Evolutionary conservation across 2,329 filamentous ascomycete species (phyloP).

Genomic region (Cadophora gregata): DNA sequence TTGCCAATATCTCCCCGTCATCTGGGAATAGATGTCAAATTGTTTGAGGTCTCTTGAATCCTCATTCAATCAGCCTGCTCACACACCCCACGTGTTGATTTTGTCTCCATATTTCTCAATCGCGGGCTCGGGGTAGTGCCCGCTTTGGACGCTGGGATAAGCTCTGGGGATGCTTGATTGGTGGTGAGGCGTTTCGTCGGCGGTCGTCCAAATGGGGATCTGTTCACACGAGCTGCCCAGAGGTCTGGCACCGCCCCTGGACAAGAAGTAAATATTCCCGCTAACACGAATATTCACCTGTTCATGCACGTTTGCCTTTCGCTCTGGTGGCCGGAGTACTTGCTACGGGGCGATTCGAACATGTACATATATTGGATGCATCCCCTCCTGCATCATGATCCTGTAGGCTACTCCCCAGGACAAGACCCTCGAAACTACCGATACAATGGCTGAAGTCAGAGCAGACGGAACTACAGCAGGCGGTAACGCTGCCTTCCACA

Average conservation of each 20-base stretch:
- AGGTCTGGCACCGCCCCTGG: slow-evolving; percentile 5
- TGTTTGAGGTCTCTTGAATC: background rate
- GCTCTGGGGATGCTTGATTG: background rate
- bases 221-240: slow-evolving; percentile 13
- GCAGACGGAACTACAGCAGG: slow-evolving; percentile 54
- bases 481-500: slow-evolving; percentile 75
- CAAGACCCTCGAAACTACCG: background rate
- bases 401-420: slow-evolving; percentile 5
- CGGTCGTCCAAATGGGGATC: background rate
- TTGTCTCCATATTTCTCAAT: slow-evolving; percentile 2
- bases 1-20: background rate
- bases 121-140: slow-evolving; percentile 9
- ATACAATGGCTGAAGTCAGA: slow-evolving; percentile 12
- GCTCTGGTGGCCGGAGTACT: background rate
- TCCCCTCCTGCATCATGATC: slow-evolving; percentile 1
- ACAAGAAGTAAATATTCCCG: background rate
- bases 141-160: slow-evolving; percentile 7
- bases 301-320: background rate
- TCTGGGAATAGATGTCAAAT: background rate
- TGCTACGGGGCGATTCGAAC: background rate
- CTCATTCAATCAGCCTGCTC: slow-evolving; percentile 9
- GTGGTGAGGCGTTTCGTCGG: slow-evolving; percentile 1
- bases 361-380: slow-evolving; percentile 7
- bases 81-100: slow-evolving; percentile 10
- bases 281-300: background rate